A percentile compares a stretch with the other conserved stretches of the same genome.
These are phyloP conservation scores for Jamesozyma rosinii DNA, from an alignment of 805 yeast genomes.

Conservation along the genomic window DNA sequence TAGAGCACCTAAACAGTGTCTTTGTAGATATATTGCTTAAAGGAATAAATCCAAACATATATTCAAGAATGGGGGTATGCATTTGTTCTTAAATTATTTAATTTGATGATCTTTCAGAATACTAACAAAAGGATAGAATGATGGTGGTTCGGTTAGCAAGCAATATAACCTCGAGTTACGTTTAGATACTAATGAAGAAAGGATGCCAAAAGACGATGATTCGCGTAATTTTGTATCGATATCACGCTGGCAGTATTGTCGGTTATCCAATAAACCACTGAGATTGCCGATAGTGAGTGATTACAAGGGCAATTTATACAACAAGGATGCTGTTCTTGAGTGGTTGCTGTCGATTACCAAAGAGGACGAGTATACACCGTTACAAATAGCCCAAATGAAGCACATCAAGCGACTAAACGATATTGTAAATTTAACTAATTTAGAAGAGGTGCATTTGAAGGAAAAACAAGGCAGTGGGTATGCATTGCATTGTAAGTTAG, in stretches of 20 bases:
- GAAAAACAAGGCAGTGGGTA: slow-evolving; percentile 1
- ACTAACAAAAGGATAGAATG: too few species aligned
- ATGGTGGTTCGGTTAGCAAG: slow-evolving; percentile 65
- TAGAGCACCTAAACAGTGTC: too few species aligned
- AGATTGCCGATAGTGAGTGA: slow-evolving; percentile 56
- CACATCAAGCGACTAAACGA: slow-evolving; percentile 37
- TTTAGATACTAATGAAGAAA: slow-evolving; percentile 25
- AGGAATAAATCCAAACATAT: too few species aligned
- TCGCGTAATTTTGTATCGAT: slow-evolving; percentile 15
- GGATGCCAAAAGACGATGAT: slow-evolving; percentile 12
- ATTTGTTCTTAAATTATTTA: too few species aligned
- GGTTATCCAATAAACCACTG: slow-evolving; percentile 36
- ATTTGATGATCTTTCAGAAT: too few species aligned
- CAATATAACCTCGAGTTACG: slow-evolving; percentile 36
- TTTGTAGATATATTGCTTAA: too few species aligned
- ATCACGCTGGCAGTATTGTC: slow-evolving; percentile 42
- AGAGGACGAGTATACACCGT: slow-evolving; percentile 18
- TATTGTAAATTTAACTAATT: slow-evolving; percentile 36
- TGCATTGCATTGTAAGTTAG: slow-evolving; percentile 14
- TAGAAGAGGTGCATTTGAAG: slow-evolving; percentile 5
- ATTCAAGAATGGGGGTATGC: too few species aligned
- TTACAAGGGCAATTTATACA: slow-evolving; percentile 53
- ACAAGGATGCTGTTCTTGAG: slow-evolving; percentile 55
- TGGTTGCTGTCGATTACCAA: slow-evolving; percentile 34
- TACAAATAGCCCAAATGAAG: slow-evolving; percentile 19